phyloP scores from a whole-genome alignment of 495 filamentous ascomycete genomes.

The Penicillium goetzii region DNA sequence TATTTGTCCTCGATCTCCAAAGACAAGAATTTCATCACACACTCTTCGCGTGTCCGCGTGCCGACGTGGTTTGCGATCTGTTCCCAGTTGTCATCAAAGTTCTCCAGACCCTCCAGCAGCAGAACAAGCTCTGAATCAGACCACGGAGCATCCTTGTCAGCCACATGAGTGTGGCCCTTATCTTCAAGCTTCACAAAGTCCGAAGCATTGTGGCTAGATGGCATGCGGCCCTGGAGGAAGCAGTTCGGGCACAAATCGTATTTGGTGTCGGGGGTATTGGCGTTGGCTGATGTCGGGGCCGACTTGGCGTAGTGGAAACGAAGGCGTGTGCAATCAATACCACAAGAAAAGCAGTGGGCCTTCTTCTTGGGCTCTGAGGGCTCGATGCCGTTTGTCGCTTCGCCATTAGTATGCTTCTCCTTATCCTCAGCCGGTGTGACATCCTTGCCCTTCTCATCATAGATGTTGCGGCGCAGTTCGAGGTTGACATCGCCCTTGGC shows the following conservation, averaged over 20 bases:
- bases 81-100: slow-evolving; percentile 93
- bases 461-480: slow-evolving; percentile 91
- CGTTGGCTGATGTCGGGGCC: slow-evolving; percentile 57
- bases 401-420: slow-evolving; percentile 77
- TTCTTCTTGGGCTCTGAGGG: slow-evolving; percentile 67
- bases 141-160: slow-evolving; percentile 85
- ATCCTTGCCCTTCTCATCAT: slow-evolving; percentile 89
- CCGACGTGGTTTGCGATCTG: slow-evolving; percentile 89
- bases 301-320: slow-evolving; percentile 84
- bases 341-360: slow-evolving; percentile 85
- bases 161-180: slow-evolving; percentile 68
- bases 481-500: slow-evolving; percentile 83
- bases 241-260: slow-evolving; percentile 90
- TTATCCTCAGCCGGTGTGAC: slow-evolving; percentile 62
- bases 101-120: slow-evolving; percentile 86
- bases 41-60: slow-evolving; percentile 91
- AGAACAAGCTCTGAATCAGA: slow-evolving; percentile 83
- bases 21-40: slow-evolving; percentile 92
- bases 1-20: slow-evolving; percentile 91
- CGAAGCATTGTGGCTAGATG: slow-evolving; percentile 66
- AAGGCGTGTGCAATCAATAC: slow-evolving; percentile 87
- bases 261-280: slow-evolving; percentile 62
- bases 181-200: slow-evolving; percentile 91
- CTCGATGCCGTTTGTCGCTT: slow-evolving; percentile 64
- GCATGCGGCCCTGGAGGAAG: slow-evolving; percentile 79